Evolutionary conservation across 2,329 filamentous ascomycete genomes (phyloP), one percentile per base, ranked within the genome.

Genomic region (Trichocomaceae sp.): DNA sequence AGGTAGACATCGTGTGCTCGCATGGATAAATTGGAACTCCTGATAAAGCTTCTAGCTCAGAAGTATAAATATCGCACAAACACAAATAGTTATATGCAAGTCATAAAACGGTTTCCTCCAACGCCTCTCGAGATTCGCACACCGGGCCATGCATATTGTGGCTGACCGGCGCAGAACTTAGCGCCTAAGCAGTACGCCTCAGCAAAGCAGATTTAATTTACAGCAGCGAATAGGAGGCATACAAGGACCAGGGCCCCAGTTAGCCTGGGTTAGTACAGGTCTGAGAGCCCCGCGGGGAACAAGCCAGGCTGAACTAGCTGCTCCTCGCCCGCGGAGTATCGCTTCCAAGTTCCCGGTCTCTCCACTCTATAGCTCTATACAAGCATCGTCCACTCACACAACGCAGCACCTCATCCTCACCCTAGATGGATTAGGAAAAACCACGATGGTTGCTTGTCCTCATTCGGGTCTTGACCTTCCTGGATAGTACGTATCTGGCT

Each of bases 261-360:
- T 8, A 4, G n/a, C n/a, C n/a, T n/a, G n/a, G n/a, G n/a, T n/a
- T n/a, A n/a, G n/a, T n/a, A 12, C 6, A 12, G 19, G 37, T 41
- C 15, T 2, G 17, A 41, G 19, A 42, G 39, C 23, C 23, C 23
- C 23, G 23, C 39, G 39, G 39, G 39, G 39, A 22, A 39, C n/a
- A 39, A 8, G 35, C 35, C 7, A 39, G 42, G n/a, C n/a, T n/a
- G 31, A 42, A 44, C 51, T 42, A 53, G 50, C 50, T 26, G 39
- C 46, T 41, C 50, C 46, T 29, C 47, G 19, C 41, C 31, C 51
- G 51, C 51, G 51, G 51, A 53, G 44, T 53, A 41, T 53, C 51
- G 51, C 51, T 33, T 39, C n/a, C n/a, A n/a, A n/a, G n/a, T n/a
- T n/a, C n/a, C 1, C 6, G 12, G 20, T 9, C 35, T 35, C n/a